Percentiles rank a stretch among this genome's conserved stretches.
phyloP scores from a whole-genome alignment of 2,329 filamentous ascomycete species.

The Akanthomyces dipterigenus region DNA sequence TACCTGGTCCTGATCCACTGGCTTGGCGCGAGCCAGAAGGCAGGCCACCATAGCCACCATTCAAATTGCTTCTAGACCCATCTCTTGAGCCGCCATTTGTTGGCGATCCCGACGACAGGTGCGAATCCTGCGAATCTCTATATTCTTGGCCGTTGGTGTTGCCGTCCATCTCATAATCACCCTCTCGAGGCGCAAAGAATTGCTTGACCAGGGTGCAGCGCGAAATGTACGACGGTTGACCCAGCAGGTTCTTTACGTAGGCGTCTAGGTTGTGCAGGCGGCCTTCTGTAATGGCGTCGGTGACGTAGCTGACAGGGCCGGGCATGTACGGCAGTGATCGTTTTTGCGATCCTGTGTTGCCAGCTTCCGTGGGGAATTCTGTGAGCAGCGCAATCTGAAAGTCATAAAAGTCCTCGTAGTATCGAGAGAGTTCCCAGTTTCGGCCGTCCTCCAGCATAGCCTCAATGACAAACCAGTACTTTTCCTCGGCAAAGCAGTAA shows the following conservation, averaged over 20 bases:
- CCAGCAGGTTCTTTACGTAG: constrained; percentile 87
- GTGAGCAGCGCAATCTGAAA: constrained; percentile 94
- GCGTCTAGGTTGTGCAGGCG: constrained; percentile 88
- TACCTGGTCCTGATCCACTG: constrained; percentile 27
- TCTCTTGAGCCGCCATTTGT: constrained; percentile 56
- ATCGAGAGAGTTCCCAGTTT: constrained; percentile 87
- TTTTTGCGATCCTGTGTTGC: constrained; percentile 71
- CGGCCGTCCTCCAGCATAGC: constrained; percentile 83
- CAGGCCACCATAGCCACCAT: constrained; percentile 46
- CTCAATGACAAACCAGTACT: constrained; percentile 98
- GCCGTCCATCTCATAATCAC: constrained; percentile 88
- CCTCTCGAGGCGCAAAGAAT: constrained; percentile 83
- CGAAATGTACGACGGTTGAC: constrained; percentile 77
- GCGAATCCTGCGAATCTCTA: constrained; percentile 64
- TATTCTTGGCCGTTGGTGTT: constrained; percentile 68
- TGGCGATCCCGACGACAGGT: constrained; percentile 57
- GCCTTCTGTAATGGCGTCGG: constrained; percentile 93
- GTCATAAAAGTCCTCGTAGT: constrained; percentile 98
- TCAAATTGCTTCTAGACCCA: constrained; percentile 58
- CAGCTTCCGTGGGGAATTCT: constrained; percentile 86
- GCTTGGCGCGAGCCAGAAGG: constrained; percentile 41
- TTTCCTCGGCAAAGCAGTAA: constrained; percentile 94
- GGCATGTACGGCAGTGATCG: constrained; percentile 95
- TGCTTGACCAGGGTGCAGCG: constrained; percentile 78
- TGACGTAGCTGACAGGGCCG: constrained; percentile 93